Conservation (phyloP, 139 green algal species). For the Tetratostichococcus sp. region DNA sequence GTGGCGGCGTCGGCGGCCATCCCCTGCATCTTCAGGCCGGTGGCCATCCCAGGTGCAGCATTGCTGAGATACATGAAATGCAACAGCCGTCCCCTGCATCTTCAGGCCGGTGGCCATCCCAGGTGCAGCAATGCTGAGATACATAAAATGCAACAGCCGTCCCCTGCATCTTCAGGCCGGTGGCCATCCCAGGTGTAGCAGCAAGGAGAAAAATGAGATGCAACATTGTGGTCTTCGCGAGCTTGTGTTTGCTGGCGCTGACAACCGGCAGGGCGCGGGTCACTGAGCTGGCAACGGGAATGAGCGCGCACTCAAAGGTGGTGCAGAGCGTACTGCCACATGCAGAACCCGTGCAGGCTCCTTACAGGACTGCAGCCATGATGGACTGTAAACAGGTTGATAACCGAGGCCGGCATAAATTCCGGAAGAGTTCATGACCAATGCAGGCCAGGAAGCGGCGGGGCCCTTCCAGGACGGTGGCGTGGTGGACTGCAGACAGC, state of each 20-base stretch:
- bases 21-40: slow-evolving; percentile 70
- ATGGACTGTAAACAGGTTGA: too few relatives aligned
- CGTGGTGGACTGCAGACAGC: slow-evolving; percentile 67
- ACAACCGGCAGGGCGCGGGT: too few relatives aligned
- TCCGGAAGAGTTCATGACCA: too few relatives aligned
- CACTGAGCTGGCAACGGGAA: too few relatives aligned
- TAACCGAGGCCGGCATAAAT: too few relatives aligned
- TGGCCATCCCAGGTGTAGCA: background rate
- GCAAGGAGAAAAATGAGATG: background rate
- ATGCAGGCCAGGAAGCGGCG: background rate
- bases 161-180: too few relatives aligned
- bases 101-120: slow-evolving; percentile 56
- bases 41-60: slow-evolving; percentile 62
- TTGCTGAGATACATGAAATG: background rate
- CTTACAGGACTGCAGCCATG: too few relatives aligned
- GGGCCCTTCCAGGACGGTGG: slow-evolving; percentile 77
- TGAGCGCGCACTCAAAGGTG: too few relatives aligned
- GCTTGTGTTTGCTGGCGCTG: too few relatives aligned
- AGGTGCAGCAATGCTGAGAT: background rate
- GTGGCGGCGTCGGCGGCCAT: slow-evolving; percentile 85
- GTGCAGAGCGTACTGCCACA: too few relatives aligned
- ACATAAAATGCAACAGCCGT: background rate
- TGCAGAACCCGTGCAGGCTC: too few relatives aligned
- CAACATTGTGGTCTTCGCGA: too few relatives aligned
- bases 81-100: slow-evolving; percentile 80